These are phyloP conservation scores for Ceratocystis lukuohia DNA, from an alignment of 2,329 filamentous ascomycete genomes.

Conservation along the genomic window DNA sequence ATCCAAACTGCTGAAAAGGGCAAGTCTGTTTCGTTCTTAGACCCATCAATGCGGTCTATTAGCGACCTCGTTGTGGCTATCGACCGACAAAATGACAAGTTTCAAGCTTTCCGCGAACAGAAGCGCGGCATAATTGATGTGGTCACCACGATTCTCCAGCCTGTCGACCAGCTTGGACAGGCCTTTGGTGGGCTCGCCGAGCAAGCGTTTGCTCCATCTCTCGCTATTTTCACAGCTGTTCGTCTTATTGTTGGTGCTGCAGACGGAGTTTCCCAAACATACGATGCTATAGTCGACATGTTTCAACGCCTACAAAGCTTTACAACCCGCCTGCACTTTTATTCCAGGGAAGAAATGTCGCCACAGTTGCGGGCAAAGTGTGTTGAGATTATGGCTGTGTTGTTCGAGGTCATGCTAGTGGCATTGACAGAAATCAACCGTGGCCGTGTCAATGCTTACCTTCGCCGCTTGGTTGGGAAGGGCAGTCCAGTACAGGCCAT, in stretches of 20 bases:
- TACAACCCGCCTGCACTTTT: constrained; percentile 31
- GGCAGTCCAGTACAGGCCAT: constrained; percentile 31
- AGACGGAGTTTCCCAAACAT: constrained; percentile 32
- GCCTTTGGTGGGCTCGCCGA: constrained; percentile 28
- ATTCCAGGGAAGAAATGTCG: constrained; percentile 30
- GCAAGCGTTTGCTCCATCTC: constrained; percentile 31
- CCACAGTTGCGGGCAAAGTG: constrained; percentile 29
- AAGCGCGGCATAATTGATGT: constrained; percentile 19
- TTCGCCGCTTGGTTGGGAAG: constrained; percentile 30
- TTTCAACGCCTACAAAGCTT: constrained; percentile 34
- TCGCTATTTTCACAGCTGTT: constrained; percentile 32
- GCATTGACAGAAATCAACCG: constrained; percentile 31
- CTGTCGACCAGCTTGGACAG: constrained; percentile 31
- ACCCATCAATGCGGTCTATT: constrained; percentile 14
- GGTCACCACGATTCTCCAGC: constrained; percentile 23
- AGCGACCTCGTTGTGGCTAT: constrained; percentile 18
- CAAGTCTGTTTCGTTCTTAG: constrained; percentile 15
- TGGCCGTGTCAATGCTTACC: constrained; percentile 31
- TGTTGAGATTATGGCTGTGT: constrained; percentile 30
- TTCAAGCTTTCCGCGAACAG: constrained; percentile 19
- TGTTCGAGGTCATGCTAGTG: constrained; percentile 35
- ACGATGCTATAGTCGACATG: constrained; percentile 34
- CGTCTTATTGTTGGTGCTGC: constrained; percentile 33
- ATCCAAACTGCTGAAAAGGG: constrained; percentile 10
- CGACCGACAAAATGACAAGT: constrained; percentile 19